A percentile compares a stretch with the other conserved stretches of the same genome.
Evolutionary conservation across 257 asterid genomes (phyloP).

Genomic region (Lithospermum erythrorhizon): DNA sequence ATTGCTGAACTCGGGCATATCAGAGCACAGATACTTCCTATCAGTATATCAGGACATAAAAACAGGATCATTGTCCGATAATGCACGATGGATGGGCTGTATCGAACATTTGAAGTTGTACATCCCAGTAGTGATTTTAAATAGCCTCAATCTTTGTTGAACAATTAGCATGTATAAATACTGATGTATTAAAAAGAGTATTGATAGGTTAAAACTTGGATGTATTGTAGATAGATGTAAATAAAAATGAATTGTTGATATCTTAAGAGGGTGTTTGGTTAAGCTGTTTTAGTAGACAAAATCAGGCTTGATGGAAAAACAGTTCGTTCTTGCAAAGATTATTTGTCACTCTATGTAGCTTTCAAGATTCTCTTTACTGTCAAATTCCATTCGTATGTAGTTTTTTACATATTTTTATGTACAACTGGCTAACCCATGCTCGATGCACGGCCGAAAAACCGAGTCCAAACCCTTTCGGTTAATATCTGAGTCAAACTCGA

Average conservation of each 20-base stretch:
- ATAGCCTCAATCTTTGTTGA: background rate
- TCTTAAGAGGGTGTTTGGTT: too few relatives aligned
- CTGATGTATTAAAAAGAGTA: background rate
- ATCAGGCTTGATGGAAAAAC: too few relatives aligned
- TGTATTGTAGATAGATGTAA: background rate
- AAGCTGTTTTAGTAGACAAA: too few relatives aligned
- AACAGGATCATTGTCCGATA: background rate
- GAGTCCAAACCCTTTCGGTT: too few relatives aligned
- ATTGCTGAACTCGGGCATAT: constrained; percentile 29
- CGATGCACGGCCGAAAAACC: too few relatives aligned
- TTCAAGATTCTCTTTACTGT: too few relatives aligned
- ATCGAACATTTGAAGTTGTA: background rate
- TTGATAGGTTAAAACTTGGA: background rate
- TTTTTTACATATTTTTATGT: too few relatives aligned
- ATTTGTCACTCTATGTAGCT: too few relatives aligned
- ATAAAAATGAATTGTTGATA: background rate
- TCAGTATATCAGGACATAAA: background rate
- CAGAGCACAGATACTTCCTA: background rate
- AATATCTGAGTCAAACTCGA: too few relatives aligned
- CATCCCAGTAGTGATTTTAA: background rate
- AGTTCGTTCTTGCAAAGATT: too few relatives aligned
- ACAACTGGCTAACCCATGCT: too few relatives aligned
- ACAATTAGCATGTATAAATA: background rate
- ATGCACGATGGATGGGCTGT: background rate
- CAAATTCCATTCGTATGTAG: too few relatives aligned